A percentile compares a stretch with the other conserved stretches of the same genome.
phyloP scores from a whole-genome alignment of 129 eudicot species.

The Saussurea involucrata region DNA sequence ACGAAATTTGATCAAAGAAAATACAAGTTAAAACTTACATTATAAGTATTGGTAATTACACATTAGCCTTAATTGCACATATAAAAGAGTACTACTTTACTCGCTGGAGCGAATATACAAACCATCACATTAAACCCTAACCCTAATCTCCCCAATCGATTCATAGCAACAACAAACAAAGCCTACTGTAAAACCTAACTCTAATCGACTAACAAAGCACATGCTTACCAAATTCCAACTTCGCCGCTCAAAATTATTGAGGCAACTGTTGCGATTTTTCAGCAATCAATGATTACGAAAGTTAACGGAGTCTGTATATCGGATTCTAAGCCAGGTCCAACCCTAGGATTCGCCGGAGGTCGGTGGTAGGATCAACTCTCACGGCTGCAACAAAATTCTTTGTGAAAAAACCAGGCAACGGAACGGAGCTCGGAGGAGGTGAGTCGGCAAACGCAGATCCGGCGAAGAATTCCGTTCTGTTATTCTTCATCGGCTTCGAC shows the following conservation, averaged over 20 bases:
- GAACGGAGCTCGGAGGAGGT: constrained; percentile 53
- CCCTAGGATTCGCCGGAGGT: background rate
- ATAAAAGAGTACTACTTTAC: background rate
- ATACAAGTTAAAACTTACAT: background rate
- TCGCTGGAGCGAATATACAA: background rate
- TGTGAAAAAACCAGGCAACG: constrained; percentile 38
- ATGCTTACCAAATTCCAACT: background rate
- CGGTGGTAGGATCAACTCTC: background rate
- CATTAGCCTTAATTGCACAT: background rate
- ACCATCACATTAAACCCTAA: background rate
- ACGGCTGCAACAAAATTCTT: background rate
- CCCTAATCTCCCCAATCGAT: background rate
- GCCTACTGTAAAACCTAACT: background rate
- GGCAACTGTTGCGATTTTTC: background rate
- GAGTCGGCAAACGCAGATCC: constrained; percentile 33
- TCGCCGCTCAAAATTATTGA: background rate
- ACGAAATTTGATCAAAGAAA: background rate
- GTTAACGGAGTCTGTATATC: background rate
- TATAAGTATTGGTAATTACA: background rate
- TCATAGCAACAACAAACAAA: background rate
- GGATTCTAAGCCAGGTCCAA: background rate
- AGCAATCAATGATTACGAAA: background rate
- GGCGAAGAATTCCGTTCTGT: constrained; percentile 26
- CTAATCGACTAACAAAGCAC: background rate
- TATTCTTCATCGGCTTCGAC: background rate